Base-by-base conservation (phyloP, 169 alveolate species). In the Cryptosporidium sp. region DNA sequence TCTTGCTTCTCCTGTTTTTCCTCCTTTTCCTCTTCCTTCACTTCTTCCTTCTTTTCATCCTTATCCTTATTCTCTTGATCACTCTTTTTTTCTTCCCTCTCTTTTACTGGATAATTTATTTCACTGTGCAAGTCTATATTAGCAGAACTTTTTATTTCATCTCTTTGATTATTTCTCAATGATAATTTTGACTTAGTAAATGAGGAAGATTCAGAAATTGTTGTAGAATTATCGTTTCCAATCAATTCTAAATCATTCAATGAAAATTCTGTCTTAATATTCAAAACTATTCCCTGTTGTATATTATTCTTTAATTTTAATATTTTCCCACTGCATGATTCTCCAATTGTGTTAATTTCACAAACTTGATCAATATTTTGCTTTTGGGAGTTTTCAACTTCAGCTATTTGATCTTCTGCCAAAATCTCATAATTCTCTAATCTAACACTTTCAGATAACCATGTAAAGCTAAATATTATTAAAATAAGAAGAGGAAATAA, bases 231-330 rank as follows among this genome's bases (percentile, higher is more conserved):
- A 18, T 67, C 26, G 7, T 33, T 67, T 10, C 18, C 26, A 37
- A 12, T 67, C 18, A 37, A 26, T 7, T 16, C 43, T 61, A 26
- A 61, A 14, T 16, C 37, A 26, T 10, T 14, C 4, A 62, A 12
- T 43, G 23, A 39, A 21, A 61, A 80, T 65, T 80, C 75, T 12
- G 89, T 62, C 65, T 43, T 80, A 62, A 80, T 65, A 23, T 67
- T 43, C 14, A 80, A 37, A 26, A 43, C 16, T 18, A 61, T 0
- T 23, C 75, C 80, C 8, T n/a, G 35, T 3, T 41, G 31, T 6
- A 65, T 37, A 12, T 23, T 23, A 18, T n/a, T 31, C 21, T 41
- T 45, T 18, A 80, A 4, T 12, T 80, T 59, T 37, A 67, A n/a
- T 10, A 31, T 43, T 43, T 29, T 45, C 2, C 75, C 89, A 43